These are phyloP conservation scores for Lentinula sp. DNA, from an alignment of 768 basidiomycete genomes.

Conservation along the genomic window DNA sequence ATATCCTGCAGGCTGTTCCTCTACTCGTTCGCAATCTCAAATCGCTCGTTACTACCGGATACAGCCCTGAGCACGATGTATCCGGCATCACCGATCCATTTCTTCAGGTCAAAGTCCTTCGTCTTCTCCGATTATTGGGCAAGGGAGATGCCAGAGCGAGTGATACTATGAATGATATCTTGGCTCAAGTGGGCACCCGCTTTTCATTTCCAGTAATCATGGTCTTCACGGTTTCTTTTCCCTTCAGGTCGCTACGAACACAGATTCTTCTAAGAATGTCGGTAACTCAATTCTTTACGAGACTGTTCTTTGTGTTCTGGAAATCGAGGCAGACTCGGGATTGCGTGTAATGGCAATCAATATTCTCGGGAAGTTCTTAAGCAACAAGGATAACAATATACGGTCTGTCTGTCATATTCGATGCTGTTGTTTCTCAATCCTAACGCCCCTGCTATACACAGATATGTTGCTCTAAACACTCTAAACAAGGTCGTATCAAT, in stretches of 20 bases:
- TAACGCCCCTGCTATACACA: slow-evolving; percentile 22
- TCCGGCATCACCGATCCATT: slow-evolving; percentile 99
- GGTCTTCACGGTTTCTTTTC: slow-evolving; percentile 3
- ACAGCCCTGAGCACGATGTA: slow-evolving; percentile 98
- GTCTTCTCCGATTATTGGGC: slow-evolving; percentile 85
- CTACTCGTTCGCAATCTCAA: slow-evolving; percentile 93
- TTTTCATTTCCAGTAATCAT: background rate
- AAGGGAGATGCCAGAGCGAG: slow-evolving; percentile 80
- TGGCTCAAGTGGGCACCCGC: slow-evolving; percentile 67
- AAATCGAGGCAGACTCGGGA: slow-evolving; percentile 95
- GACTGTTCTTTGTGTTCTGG: slow-evolving; percentile 91
- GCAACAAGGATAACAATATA: slow-evolving; percentile 98
- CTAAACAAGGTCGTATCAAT: slow-evolving; percentile 97
- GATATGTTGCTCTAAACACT: slow-evolving; percentile 97
- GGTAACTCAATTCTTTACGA: slow-evolving; percentile 98
- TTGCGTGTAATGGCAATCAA: slow-evolving; percentile 99
- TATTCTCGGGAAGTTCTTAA: slow-evolving; percentile 95
- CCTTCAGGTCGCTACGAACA: slow-evolving; percentile 92
- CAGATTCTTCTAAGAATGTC: slow-evolving; percentile 95
- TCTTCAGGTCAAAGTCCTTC: slow-evolving; percentile 88
- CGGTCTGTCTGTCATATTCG: slow-evolving; percentile 48
- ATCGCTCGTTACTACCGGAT: slow-evolving; percentile 90
- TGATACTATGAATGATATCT: slow-evolving; percentile 97
- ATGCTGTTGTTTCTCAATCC: background rate
- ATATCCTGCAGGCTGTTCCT: slow-evolving; percentile 67